A percentile compares a stretch with the other conserved stretches of the same genome.
These are phyloP conservation scores for Carex myosuroides DNA, from an alignment of 176 grass and related monocot genomes.

Conservation along the genomic window DNA sequence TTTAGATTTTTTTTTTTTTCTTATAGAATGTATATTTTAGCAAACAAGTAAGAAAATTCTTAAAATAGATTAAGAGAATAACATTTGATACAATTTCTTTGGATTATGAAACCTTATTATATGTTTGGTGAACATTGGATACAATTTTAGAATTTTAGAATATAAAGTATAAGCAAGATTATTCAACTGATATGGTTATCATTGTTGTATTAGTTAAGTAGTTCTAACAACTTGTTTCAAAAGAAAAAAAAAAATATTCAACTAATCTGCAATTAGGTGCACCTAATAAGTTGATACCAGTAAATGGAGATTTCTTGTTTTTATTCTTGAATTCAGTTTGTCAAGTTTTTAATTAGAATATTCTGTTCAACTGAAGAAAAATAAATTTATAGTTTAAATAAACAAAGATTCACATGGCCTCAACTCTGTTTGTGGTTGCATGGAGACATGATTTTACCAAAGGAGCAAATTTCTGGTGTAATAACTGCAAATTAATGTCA, in stretches of 20 bases:
- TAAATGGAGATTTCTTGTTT: neutral
- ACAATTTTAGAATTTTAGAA: neutral
- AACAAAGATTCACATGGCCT: neutral
- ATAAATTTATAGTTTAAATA: neutral
- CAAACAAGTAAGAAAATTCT: neutral
- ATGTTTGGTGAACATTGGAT: neutral
- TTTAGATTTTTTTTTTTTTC: neutral
- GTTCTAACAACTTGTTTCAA: neutral
- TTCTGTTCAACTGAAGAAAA: neutral
- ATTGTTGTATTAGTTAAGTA: neutral
- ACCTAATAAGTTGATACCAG: conserved; percentile 7
- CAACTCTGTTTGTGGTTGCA: neutral
- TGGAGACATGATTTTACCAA: neutral
- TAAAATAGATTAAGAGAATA: neutral
- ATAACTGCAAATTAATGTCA: neutral
- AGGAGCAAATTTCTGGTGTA: neutral
- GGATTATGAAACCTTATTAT: neutral
- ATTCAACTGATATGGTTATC: neutral
- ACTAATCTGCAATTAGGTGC: neutral
- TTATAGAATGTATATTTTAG: neutral
- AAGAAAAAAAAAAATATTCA: neutral
- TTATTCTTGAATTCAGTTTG: neutral
- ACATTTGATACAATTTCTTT: neutral
- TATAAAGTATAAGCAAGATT: neutral
- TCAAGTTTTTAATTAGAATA: neutral